Base-by-base conservation (phyloP, 306 rosid species). In the Vigna unguiculata region DNA sequence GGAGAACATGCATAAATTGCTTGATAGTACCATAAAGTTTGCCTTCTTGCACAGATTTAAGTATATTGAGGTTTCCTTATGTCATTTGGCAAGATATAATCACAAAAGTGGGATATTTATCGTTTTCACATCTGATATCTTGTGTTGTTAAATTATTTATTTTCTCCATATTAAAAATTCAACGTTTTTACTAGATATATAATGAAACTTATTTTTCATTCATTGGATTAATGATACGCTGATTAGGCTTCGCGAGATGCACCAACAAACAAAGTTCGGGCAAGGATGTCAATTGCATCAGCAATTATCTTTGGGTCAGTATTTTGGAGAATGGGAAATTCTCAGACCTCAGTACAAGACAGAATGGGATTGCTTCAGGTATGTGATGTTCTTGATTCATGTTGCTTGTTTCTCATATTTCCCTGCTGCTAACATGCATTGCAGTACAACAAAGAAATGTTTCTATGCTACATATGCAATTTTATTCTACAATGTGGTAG, bases 311-410 rank as follows among this genome's bases (percentile, higher is more conserved):
- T 95, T 85, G 98, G 97, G 22, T 92, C 98, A 53, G 97, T 95
- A 20, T 95, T 95, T 78, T 95, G 97, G 97, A 89, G 94, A 79
- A 92, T 95, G 91, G 91, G 96, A 71, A 95, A 83, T 74, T 95
- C 98, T 76, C 98, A 95, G 87, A 95, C 98, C 60, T 92, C 98
- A 17, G 89, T 95, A 72, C 97, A 95, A 87, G 98, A 95, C 81
- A 89, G 98, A 87, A 88, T 95, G 96, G 98, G 98, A 82, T 75
- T 92, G 87, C 97, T 95, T 89, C 98, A 95, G 98, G 98, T 95
- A 72, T 85, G 84, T 25, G 55, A 45, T 62, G 74, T 86, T 46
- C 67, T 70, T 57, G 41, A 24, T 81, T 74, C 71, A 7, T 41
- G 70, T 40, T 58, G 71, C 71, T 51, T 51, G 17, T 71, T 73